These are phyloP conservation scores for Isabelozyma gotoi DNA, from an alignment of 805 yeast species.

Conservation along the genomic window DNA sequence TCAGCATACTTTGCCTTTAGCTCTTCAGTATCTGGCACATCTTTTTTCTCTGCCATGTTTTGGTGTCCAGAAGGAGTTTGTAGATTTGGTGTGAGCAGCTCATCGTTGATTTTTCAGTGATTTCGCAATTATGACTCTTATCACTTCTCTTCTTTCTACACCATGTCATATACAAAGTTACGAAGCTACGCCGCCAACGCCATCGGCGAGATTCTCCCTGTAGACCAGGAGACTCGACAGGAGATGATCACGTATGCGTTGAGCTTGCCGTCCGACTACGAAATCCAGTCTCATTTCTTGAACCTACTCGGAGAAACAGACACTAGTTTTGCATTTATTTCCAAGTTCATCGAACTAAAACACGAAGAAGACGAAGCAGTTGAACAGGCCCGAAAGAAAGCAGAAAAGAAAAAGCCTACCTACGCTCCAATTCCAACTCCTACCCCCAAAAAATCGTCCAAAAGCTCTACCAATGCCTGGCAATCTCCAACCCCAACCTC, in stretches of 20 bases:
- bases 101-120: neutral
- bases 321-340: conserved; percentile 47
- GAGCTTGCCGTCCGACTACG: conserved; percentile 45
- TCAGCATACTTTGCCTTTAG: conserved; percentile 26
- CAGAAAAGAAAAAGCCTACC: conserved; percentile 3
- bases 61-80: neutral
- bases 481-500: conserved; percentile 4
- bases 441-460: neutral
- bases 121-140: neutral
- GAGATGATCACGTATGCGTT: conserved; percentile 58
- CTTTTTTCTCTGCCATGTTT: neutral
- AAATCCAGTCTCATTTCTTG: conserved; percentile 51
- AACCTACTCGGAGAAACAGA: conserved; percentile 60
- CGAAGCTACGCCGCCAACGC: conserved; percentile 24
- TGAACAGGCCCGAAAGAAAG: conserved; percentile 8
- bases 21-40: conserved; percentile 16
- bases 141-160: neutral
- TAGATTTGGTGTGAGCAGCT: neutral
- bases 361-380: conserved; percentile 21
- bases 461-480: conserved; percentile 3
- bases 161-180: conserved; percentile 13
- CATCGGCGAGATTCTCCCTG: conserved; percentile 45
- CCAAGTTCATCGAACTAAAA: conserved; percentile 41
- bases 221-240: conserved; percentile 54
- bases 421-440: conserved; percentile 1